Evolutionary conservation across 1,284 basidiomycete genomes (phyloP).

Genomic region (Pseudozyma hubeiensis): DNA sequence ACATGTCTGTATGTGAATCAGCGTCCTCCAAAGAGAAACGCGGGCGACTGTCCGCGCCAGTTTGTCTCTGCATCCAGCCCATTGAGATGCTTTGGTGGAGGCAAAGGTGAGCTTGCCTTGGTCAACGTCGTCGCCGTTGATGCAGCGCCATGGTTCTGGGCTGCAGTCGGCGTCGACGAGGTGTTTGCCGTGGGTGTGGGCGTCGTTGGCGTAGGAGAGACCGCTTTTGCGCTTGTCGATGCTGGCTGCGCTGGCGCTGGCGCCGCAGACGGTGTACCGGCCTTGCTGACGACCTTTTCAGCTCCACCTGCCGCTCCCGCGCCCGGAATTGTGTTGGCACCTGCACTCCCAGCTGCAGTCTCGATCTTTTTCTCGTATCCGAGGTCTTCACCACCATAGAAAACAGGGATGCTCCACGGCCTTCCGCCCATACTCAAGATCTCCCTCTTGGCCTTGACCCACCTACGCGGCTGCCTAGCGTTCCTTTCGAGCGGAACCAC

Average conservation of each 20-base stretch:
- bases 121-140: background rate
- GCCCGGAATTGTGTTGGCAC: background rate
- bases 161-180: background rate
- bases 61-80: conserved; percentile 28
- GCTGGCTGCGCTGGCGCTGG: background rate
- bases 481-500: conserved; percentile 53
- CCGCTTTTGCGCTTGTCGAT: conserved; percentile 1
- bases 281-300: conserved; percentile 17
- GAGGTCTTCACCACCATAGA: conserved; percentile 51
- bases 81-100: conserved; percentile 44
- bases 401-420: conserved; percentile 55
- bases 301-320: conserved; percentile 1
- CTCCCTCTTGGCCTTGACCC: conserved; percentile 52
- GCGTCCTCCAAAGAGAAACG: conserved; percentile 44
- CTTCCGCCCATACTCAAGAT: conserved; percentile 59
- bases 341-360: background rate
- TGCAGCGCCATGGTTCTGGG: background rate
- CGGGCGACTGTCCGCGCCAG: conserved; percentile 46
- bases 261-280: conserved; percentile 22
- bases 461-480: conserved; percentile 40
- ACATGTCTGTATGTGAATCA: conserved; percentile 2
- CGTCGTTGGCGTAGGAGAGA: conserved; percentile 18
- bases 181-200: conserved; percentile 1
- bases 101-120: conserved; percentile 32
- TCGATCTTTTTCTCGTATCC: conserved; percentile 47